Conservation (phyloP, 139 green algal species). For the Chlorella sp. region DNA sequence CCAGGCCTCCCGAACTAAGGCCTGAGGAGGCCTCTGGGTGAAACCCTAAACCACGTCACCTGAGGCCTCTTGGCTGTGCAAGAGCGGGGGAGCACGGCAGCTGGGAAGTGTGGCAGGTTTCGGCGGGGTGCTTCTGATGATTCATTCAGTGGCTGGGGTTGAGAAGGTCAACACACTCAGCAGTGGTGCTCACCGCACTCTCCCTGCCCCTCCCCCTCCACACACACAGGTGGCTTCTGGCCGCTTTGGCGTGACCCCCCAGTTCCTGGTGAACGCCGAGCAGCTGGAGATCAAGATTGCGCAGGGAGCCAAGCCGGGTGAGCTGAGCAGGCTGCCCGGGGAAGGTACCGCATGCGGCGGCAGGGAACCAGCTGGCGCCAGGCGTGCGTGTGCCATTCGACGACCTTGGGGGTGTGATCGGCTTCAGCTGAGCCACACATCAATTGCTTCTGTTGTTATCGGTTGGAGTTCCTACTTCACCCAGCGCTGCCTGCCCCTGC, state of each 20-base stretch:
- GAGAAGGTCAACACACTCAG: not conserved
- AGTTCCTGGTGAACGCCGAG: constrained; percentile 98
- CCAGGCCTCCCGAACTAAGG: too few species aligned
- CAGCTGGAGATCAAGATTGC: constrained; percentile 99
- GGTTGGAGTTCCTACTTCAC: not conserved
- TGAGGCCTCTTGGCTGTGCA: too few species aligned
- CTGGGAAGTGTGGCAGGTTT: too few species aligned
- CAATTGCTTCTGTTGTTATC: not conserved
- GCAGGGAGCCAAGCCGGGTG: constrained; percentile 67
- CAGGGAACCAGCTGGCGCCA: too few species aligned
- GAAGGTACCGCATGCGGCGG: too few species aligned
- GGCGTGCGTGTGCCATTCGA: too few species aligned
- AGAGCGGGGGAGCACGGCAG: too few species aligned
- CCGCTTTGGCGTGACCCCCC: constrained; percentile 97
- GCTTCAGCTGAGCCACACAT: too few species aligned
- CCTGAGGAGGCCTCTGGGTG: too few species aligned
- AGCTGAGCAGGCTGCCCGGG: not conserved
- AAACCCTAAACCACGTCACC: too few species aligned
- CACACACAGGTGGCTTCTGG: constrained; percentile 86
- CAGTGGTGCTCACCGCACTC: not conserved
- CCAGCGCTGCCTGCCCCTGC: not conserved
- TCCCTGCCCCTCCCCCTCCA: not conserved
- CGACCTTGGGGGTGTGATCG: too few species aligned
- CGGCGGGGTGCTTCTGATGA: not conserved
- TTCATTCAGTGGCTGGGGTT: not conserved